Evolutionary conservation across 2,329 filamentous ascomycete species (phyloP), one percentile per base, ranked within the genome.

Genomic region (Ceratocystis cacaofunesta): DNA sequence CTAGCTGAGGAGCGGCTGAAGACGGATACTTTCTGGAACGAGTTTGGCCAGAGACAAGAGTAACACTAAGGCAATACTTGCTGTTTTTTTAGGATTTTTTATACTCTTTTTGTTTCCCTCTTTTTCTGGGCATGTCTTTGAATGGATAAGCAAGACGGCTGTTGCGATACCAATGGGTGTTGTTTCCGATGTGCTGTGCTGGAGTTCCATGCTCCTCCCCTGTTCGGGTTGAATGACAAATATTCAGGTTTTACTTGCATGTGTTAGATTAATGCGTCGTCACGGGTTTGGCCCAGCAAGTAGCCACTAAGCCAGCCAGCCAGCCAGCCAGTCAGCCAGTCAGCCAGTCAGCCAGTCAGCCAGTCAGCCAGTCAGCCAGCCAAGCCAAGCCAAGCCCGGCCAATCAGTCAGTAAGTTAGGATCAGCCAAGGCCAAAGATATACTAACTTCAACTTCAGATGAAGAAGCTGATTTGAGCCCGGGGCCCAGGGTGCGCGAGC

Each of bases 1-100:
- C 22, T 68, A 36, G 64, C 52, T n/a, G 22, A 63, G 61, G 48
- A 65, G 36, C 57, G 66, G 8, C 52, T 67, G 63, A 19, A 65
- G 32, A 67, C 63, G 19, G 57, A 65, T 2, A 58, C 43, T 19
- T 67, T 67, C 48, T 67, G 65, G 65, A 46, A 67, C 30, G 32
- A 25, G 22, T 67, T 67, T 62, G 62, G n/a, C 15, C 32, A 64
- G 15, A 46, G n/a, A 22, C 52, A 12, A 22, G 46, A 50, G 46
- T 50, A 50, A 50, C 46, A 22, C 36, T 0, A 41, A 12, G 46
- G 46, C 46, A 19, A 50, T 22, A 25, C 46, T 22, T 50, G n/a
- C 46, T 10, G 28, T 50, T 22, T n/a, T 10, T 17, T 10, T 25
- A 22, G 6, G n/a, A 22, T 32, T 32, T 32, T 3, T 32, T 32